These are phyloP conservation scores for Citrus maxima DNA, from an alignment of 345 rosid species.

Conservation along the genomic window DNA sequence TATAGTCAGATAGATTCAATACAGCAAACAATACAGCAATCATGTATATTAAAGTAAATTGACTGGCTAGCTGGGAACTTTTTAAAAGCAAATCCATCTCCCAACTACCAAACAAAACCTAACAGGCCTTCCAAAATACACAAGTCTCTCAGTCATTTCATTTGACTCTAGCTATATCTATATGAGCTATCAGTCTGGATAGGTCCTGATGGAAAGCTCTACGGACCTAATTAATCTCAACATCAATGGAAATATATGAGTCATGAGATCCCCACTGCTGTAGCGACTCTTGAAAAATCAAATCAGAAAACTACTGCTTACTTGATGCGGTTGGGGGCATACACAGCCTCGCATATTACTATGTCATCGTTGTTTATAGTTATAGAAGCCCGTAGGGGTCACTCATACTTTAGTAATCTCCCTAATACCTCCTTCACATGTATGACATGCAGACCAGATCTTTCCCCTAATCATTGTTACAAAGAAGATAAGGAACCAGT, in stretches of 20 bases:
- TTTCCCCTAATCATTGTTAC: too few relatives aligned
- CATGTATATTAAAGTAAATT: not conserved
- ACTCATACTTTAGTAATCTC: too few relatives aligned
- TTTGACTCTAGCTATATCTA: not conserved
- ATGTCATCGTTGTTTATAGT: slow-evolving; percentile 7
- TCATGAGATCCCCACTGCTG: not conserved
- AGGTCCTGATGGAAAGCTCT: not conserved
- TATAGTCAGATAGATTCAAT: too few relatives aligned
- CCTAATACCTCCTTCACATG: too few relatives aligned
- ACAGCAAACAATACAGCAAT: not conserved
- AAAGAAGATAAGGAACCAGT: too few relatives aligned
- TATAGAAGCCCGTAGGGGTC: too few relatives aligned
- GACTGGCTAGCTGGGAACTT: not conserved
- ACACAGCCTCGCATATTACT: slow-evolving; percentile 43
- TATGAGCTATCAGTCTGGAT: too few relatives aligned
- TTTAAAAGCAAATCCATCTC: not conserved
- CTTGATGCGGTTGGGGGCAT: slow-evolving; percentile 24
- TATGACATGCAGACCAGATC: too few relatives aligned
- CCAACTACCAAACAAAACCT: slow-evolving; percentile 11
- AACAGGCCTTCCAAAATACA: not conserved
- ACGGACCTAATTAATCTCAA: slow-evolving; percentile 3
- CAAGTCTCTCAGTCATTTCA: not conserved
- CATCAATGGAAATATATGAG: not conserved
- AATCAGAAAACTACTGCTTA: slow-evolving; percentile 22
- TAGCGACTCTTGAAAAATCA: not conserved